Conservation (phyloP, 306 rosid species). For the Quercus alba region DNA sequence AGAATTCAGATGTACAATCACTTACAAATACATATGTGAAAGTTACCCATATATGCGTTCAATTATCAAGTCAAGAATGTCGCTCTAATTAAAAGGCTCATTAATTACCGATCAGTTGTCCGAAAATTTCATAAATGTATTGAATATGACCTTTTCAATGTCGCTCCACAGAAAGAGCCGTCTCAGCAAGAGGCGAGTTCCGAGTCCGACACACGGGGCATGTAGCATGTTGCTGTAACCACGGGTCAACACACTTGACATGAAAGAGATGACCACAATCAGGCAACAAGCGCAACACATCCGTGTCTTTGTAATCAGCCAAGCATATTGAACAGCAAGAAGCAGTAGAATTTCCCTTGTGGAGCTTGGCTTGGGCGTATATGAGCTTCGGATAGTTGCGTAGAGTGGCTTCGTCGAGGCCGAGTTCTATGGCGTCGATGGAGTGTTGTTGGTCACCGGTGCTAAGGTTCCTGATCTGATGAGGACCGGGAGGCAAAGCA, state of each 20-base stretch:
- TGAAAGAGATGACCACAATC: neutral
- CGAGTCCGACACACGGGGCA: neutral
- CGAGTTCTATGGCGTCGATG: neutral
- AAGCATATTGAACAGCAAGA: conserved; percentile 16
- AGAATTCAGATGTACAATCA: no score
- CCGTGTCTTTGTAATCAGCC: conserved; percentile 9
- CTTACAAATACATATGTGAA: no score
- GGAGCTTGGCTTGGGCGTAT: conserved; percentile 2
- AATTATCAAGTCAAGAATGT: no score
- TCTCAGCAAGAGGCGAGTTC: neutral
- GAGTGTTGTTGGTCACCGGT: neutral
- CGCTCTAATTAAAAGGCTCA: no score
- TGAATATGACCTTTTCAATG: no score
- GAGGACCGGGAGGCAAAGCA: no score
- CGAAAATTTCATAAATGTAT: no score
- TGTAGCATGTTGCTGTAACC: neutral
- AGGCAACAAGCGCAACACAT: neutral
- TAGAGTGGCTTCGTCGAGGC: conserved; percentile 6
- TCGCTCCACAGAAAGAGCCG: neutral
- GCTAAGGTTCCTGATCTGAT: no score
- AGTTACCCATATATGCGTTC: no score
- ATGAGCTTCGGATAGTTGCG: conserved; percentile 1
- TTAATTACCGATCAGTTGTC: no score
- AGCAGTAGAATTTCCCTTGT: neutral
- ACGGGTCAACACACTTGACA: neutral